These are phyloP conservation scores for Tolypocladium endophyticum DNA, from an alignment of 2,329 filamentous ascomycete genomes.

Conservation along the genomic window DNA sequence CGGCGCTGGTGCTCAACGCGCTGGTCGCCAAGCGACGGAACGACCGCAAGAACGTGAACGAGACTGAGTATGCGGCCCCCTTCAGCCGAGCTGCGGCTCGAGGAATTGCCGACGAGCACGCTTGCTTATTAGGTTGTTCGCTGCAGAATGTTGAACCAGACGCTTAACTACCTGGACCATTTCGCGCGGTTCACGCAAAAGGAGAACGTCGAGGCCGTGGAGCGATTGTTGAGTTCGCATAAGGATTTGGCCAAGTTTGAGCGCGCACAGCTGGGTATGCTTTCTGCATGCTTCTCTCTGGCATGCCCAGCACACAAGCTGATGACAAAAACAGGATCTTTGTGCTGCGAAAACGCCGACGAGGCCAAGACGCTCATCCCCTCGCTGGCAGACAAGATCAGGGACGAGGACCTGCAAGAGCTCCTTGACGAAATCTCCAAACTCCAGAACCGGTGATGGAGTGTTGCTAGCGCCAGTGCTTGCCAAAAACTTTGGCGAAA, in stretches of 20 bases:
- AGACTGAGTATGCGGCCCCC: slow-evolving; percentile 58
- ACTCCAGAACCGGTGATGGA: slow-evolving; percentile 37
- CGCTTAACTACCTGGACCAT: slow-evolving; percentile 82
- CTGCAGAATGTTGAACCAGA: slow-evolving; percentile 67
- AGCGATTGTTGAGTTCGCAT: slow-evolving; percentile 71
- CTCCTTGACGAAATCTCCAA: slow-evolving; percentile 86
- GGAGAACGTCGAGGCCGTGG: slow-evolving; percentile 90
- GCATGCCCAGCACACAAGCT: neutral
- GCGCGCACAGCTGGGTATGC: slow-evolving; percentile 75
- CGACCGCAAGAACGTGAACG: slow-evolving; percentile 71
- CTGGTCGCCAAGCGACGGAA: slow-evolving; percentile 71
- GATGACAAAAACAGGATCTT: slow-evolving; percentile 49
- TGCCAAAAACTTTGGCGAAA: neutral
- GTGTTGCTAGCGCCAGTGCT: neutral
- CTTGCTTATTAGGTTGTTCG: slow-evolving; percentile 1
- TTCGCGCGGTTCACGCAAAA: slow-evolving; percentile 95
- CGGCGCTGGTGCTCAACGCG: slow-evolving; percentile 82
- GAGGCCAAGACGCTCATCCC: slow-evolving; percentile 96
- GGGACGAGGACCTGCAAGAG: slow-evolving; percentile 77
- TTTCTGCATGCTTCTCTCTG: neutral
- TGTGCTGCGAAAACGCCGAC: slow-evolving; percentile 86
- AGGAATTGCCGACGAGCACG: neutral
- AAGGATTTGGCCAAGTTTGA: slow-evolving; percentile 84
- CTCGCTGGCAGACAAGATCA: slow-evolving; percentile 78
- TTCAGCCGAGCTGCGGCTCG: neutral